A percentile compares a stretch with the other conserved stretches of the same genome.
These are phyloP conservation scores for Amanita exitialis DNA, from an alignment of 768 basidiomycete species.

Conservation along the genomic window DNA sequence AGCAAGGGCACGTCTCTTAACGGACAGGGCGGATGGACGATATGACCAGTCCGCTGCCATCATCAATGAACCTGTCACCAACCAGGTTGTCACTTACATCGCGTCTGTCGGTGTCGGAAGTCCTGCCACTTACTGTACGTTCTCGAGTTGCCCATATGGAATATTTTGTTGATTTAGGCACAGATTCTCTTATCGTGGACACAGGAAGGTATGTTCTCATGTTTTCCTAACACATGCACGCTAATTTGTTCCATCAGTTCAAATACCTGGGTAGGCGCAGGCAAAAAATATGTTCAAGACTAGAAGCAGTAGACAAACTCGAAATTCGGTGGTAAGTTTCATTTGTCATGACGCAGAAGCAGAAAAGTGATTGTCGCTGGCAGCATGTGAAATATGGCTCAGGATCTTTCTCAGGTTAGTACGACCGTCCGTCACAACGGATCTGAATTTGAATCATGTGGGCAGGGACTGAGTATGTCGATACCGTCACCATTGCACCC, in stretches of 20 bases:
- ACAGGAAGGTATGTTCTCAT: not conserved
- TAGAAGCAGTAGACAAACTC: slow-evolving; percentile 36
- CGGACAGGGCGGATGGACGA: too few relatives aligned
- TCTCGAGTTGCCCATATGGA: not conserved
- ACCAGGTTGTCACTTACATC: not conserved
- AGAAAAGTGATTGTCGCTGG: not conserved
- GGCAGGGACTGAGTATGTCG: slow-evolving; percentile 36
- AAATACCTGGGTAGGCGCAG: slow-evolving; percentile 54
- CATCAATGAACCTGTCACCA: not conserved
- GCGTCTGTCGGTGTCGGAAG: not conserved
- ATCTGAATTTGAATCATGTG: not conserved
- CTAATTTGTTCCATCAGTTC: not conserved
- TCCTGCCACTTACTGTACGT: not conserved
- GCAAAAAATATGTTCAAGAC: slow-evolving; percentile 33
- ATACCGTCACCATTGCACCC: slow-evolving; percentile 41
- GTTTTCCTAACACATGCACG: not conserved
- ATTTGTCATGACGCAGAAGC: not conserved
- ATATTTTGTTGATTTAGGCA: not conserved
- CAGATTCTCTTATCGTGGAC: not conserved
- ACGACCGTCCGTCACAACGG: not conserved
- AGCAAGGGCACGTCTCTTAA: too few relatives aligned
- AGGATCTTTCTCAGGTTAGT: slow-evolving; percentile 46
- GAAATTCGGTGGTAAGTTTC: slow-evolving; percentile 33
- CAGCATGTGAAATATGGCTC: slow-evolving; percentile 51
- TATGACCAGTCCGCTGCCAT: too few relatives aligned